Evolutionary conservation across 192 early-diverging fungal species (phyloP).

Genomic region (Globomyces pollinis-pini): DNA sequence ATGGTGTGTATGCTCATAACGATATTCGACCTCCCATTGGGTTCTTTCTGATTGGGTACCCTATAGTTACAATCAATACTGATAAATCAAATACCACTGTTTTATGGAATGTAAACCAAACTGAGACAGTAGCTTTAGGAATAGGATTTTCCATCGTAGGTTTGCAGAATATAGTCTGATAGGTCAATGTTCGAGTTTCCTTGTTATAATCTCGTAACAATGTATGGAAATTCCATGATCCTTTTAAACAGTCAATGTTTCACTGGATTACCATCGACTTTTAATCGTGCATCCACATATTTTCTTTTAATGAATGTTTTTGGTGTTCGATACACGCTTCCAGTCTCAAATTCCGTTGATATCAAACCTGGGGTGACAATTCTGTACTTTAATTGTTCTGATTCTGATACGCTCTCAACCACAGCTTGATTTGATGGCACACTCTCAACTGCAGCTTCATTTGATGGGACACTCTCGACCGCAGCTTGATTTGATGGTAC

Average conservation of each 20-base stretch:
- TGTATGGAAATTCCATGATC: constrained; percentile 6
- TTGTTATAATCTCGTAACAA: neutral
- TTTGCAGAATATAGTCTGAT: neutral
- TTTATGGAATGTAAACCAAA: constrained; percentile 8
- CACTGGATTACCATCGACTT: neutral
- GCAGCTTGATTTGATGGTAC: too few relatives aligned
- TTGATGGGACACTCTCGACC: too few relatives aligned
- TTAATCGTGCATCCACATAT: neutral
- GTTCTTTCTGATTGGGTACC: neutral
- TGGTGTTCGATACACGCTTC: neutral
- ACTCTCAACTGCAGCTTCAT: too few relatives aligned
- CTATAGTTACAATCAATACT: too few relatives aligned
- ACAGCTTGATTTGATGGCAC: too few relatives aligned
- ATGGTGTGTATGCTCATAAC: neutral
- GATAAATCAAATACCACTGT: neutral
- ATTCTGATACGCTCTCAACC: too few relatives aligned
- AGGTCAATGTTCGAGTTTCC: neutral
- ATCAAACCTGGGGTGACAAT: neutral
- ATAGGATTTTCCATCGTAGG: neutral
- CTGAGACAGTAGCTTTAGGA: constrained; percentile 2
- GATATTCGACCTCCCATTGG: neutral
- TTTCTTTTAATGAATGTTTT: neutral
- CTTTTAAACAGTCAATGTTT: neutral
- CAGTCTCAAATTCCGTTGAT: neutral
- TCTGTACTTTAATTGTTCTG: too few relatives aligned